These are phyloP conservation scores for Basipetospora chlamydospora DNA, from an alignment of 2,329 filamentous ascomycete species.

Conservation along the genomic window DNA sequence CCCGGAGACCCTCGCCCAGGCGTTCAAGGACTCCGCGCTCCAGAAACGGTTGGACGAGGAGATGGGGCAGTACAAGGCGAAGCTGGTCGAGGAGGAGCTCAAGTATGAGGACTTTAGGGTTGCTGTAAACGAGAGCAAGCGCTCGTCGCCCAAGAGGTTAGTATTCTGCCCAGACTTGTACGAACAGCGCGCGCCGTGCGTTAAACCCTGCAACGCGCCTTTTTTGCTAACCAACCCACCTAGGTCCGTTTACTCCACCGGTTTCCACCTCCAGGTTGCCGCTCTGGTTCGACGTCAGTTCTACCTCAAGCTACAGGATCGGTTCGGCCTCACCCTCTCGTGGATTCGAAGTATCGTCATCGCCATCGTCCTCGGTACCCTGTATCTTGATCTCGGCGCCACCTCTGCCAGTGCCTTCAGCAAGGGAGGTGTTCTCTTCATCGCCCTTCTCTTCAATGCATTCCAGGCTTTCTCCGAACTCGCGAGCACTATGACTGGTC, in stretches of 20 bases:
- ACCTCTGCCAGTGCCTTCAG: constrained; percentile 61
- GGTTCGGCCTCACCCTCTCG: constrained; percentile 58
- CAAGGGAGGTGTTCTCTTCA: constrained; percentile 68
- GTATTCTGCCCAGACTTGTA: background rate
- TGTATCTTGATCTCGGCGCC: constrained; percentile 57
- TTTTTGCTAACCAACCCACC: too few relatives aligned
- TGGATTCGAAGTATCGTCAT: constrained; percentile 57
- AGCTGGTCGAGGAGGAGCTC: constrained; percentile 48
- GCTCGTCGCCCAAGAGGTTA: constrained; percentile 49
- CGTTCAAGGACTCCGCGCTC: constrained; percentile 53
- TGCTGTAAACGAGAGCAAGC: constrained; percentile 67
- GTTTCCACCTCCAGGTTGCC: constrained; percentile 72
- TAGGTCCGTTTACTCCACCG: constrained; percentile 65
- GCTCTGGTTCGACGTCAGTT: constrained; percentile 75
- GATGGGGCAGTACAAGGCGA: constrained; percentile 54
- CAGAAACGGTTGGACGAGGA: constrained; percentile 44
- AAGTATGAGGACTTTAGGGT: constrained; percentile 62
- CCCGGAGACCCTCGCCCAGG: constrained; percentile 50
- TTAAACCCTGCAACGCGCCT: too few relatives aligned
- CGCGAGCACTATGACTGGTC: constrained; percentile 57
- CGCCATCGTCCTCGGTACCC: constrained; percentile 64
- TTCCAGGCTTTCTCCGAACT: constrained; percentile 75
- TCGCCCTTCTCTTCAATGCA: constrained; percentile 70
- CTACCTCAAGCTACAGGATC: constrained; percentile 73
- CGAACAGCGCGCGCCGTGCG: too few relatives aligned